Percentiles rank a stretch among this genome's conserved stretches.
Evolutionary conservation across 257 asterid species (phyloP).

Genomic region (Nicotiana obtusifolia): DNA sequence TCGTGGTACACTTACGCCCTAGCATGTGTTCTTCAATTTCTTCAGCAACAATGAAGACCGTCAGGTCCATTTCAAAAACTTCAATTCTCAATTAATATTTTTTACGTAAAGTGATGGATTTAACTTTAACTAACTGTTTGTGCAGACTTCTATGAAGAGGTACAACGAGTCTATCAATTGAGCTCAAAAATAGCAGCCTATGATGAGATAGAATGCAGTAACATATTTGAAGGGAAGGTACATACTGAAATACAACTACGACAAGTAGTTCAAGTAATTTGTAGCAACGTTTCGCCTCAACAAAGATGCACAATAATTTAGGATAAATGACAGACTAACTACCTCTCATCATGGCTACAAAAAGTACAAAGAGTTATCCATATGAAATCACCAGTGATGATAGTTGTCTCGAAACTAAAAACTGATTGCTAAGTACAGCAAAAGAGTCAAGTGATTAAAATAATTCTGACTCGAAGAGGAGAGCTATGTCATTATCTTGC

Average conservation of each 20-base stretch:
- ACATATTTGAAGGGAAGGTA: too few species aligned
- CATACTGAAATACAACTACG: too few species aligned
- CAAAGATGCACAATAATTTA: too few species aligned
- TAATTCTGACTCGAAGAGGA: not conserved
- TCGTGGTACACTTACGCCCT: not conserved
- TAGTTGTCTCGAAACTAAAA: not conserved
- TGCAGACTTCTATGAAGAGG: constrained; percentile 32
- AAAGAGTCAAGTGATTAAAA: not conserved
- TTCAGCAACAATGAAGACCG: constrained; percentile 4
- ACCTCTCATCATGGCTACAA: too few species aligned
- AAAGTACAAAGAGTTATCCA: too few species aligned
- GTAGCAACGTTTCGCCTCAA: too few species aligned
- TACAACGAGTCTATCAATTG: constrained; percentile 39
- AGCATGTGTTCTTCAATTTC: not conserved
- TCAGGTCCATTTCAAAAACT: not conserved
- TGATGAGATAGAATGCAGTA: too few species aligned
- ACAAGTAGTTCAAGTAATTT: too few species aligned
- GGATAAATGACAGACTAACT: too few species aligned
- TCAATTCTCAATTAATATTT: not conserved
- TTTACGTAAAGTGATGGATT: not conserved
- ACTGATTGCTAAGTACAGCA: not conserved
- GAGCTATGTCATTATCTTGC: not conserved
- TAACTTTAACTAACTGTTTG: not conserved
- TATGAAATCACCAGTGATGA: too few species aligned
- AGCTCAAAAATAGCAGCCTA: too few species aligned